Conservation (phyloP, 495 filamentous ascomycete species). For the Platismatia glauca region DNA sequence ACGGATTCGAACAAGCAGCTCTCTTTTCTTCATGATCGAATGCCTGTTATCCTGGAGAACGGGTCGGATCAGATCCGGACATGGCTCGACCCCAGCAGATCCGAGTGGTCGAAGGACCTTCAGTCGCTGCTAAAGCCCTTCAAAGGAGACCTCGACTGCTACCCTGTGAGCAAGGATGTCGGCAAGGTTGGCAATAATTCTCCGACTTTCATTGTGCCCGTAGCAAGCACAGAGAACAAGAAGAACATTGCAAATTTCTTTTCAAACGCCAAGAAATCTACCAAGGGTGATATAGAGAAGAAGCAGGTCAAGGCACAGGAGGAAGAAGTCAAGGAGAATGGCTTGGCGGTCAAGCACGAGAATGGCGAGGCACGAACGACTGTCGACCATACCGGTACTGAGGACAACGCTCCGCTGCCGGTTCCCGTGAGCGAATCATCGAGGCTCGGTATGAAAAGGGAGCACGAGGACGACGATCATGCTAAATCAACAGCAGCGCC, state of each 20-base stretch:
- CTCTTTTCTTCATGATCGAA: constrained; percentile 80
- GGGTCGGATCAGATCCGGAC: constrained; percentile 57
- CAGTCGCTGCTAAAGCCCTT: constrained; percentile 71
- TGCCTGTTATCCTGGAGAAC: constrained; percentile 87
- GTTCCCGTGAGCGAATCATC: constrained; percentile 22
- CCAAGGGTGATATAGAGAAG: constrained; percentile 25
- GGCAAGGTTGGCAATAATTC: constrained; percentile 95
- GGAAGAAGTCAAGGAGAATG: constrained; percentile 24
- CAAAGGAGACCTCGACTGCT: constrained; percentile 70
- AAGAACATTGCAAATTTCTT: constrained; percentile 92
- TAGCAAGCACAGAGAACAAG: constrained; percentile 79
- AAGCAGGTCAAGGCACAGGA: constrained; percentile 20
- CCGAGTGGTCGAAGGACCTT: constrained; percentile 68
- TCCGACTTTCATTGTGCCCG: constrained; percentile 68
- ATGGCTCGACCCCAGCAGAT: constrained; percentile 70
- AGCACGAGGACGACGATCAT: constrained; percentile 34
- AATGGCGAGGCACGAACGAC: constrained; percentile 34
- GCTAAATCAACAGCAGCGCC: constrained; percentile 14
- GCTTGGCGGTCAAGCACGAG: constrained; percentile 27
- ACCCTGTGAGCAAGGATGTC: constrained; percentile 79
- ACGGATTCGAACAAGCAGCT: constrained; percentile 73
- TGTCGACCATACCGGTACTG: constrained; percentile 33
- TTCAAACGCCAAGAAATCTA: constrained; percentile 42
- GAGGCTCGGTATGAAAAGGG: constrained; percentile 46
- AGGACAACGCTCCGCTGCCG: constrained; percentile 43